phyloP scores from a whole-genome alignment of 495 filamentous ascomycete species.

The Wilcoxina mikolae region DNA sequence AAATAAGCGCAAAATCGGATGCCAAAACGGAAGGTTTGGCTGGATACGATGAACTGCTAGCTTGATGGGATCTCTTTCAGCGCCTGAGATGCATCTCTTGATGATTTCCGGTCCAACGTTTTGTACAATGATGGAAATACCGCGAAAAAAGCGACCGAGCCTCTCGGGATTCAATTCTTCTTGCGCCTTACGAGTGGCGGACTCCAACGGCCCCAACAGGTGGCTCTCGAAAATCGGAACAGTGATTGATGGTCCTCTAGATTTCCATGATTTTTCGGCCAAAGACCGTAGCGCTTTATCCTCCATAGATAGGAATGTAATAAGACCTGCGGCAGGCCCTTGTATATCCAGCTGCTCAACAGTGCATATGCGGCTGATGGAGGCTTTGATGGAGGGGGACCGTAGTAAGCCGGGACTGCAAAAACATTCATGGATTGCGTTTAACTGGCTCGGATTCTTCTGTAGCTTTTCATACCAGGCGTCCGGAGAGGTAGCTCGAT shows the following conservation, averaged over 20 bases:
- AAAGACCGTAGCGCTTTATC: slow-evolving; percentile 16
- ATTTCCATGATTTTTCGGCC: slow-evolving; percentile 23
- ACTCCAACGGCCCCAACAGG: slow-evolving; percentile 16
- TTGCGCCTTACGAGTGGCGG: slow-evolving; percentile 18
- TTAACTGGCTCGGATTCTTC: slow-evolving; percentile 8
- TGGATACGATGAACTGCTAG: slow-evolving; percentile 24
- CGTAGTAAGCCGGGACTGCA: slow-evolving; percentile 22
- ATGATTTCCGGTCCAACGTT: slow-evolving; percentile 22
- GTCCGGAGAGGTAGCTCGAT: slow-evolving; percentile 11
- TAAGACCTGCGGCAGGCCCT: slow-evolving; percentile 19
- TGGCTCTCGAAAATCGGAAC: slow-evolving; percentile 20
- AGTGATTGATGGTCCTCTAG: slow-evolving; percentile 13
- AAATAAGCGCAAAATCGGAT: slow-evolving; percentile 24
- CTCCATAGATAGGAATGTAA: slow-evolving; percentile 23
- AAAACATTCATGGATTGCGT: slow-evolving; percentile 26
- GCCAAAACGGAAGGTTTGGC: slow-evolving; percentile 20
- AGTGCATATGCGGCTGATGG: slow-evolving; percentile 18
- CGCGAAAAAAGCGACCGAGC: slow-evolving; percentile 20
- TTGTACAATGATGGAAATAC: slow-evolving; percentile 20
- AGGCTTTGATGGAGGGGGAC: slow-evolving; percentile 6
- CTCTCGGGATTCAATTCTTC: slow-evolving; percentile 10
- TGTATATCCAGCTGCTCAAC: slow-evolving; percentile 19
- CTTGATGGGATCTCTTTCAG: slow-evolving; percentile 27
- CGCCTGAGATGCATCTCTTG: slow-evolving; percentile 25
- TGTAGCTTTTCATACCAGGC: slow-evolving; percentile 15